A percentile compares a stretch with the other conserved stretches of the same genome.
phyloP scores from a whole-genome alignment of 179 eudicot species.

The Camellia oleifera region DNA sequence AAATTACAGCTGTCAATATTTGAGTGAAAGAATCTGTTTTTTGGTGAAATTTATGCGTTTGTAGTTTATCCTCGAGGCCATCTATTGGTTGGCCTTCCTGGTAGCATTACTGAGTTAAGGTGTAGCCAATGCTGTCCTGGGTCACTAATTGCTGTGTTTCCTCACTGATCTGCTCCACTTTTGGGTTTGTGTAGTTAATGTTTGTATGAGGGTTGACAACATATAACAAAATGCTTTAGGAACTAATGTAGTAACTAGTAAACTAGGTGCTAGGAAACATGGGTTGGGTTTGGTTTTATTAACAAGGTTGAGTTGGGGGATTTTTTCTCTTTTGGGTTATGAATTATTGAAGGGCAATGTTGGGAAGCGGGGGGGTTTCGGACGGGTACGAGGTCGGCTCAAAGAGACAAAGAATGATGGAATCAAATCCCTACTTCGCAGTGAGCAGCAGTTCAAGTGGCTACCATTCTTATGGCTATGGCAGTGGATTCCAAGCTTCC shows the following conservation, averaged over 20 bases:
- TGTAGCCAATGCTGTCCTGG: slow-evolving; percentile 5
- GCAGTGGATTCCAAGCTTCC: slow-evolving; percentile 49
- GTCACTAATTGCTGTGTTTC: not conserved
- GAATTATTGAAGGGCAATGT: slow-evolving; percentile 78
- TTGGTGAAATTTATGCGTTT: not conserved
- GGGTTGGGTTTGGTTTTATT: slow-evolving; percentile 94
- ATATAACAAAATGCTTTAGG: slow-evolving; percentile 8
- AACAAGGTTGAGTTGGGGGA: slow-evolving; percentile 89
- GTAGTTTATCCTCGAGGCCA: not conserved
- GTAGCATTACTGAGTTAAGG: slow-evolving; percentile 3
- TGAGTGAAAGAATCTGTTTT: not conserved
- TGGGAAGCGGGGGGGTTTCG: slow-evolving; percentile 97
- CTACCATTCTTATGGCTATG: slow-evolving; percentile 44
- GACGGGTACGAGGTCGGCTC: slow-evolving; percentile 98
- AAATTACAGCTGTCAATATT: not conserved
- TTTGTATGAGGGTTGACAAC: not conserved
- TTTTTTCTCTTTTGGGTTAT: slow-evolving; percentile 66
- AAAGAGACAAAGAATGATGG: slow-evolving; percentile 98
- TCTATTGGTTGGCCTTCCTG: not conserved
- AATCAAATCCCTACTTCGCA: slow-evolving; percentile 96
- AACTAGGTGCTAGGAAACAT: slow-evolving; percentile 30
- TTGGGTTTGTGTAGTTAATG: not conserved
- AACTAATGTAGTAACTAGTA: slow-evolving; percentile 10
- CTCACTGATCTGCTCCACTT: not conserved
- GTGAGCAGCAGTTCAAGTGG: slow-evolving; percentile 62